Evolutionary conservation across 345 rosid genomes (phyloP), one percentile per base, ranked within the genome.

Genomic region (Cardamine occulta): DNA sequence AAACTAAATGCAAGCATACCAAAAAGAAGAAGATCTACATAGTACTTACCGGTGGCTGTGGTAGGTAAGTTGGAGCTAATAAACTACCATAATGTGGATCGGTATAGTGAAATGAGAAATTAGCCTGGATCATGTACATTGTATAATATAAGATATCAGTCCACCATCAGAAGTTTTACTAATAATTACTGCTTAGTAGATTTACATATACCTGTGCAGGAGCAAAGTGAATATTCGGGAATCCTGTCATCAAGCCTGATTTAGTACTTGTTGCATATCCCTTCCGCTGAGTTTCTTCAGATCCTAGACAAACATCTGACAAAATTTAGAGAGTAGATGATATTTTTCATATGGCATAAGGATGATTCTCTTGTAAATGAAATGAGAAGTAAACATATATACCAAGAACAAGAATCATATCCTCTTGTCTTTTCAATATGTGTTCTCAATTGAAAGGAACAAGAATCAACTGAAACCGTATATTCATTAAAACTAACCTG

Each of bases 21-120:
- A 66, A 3, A 1, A 35, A 53, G 18, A 26, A 52, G 45, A 37
- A 56, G 48, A 21, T 26, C 19, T 19, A 35, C 40, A 52, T 29
- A 11, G 34, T 66, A 73, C 84, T 80, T 61, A 88, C 98, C 64
- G 74, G 64, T 56, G 85, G 75, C 40, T 85, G 91, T 8, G 85
- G 85, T 23, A 79, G 79, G 63, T 81, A 83, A 65, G 83, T 66
- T 49, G 89, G 66, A 72, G 89, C 77, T 13, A 84, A 32, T 51
- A 82, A 35, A 44, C 88, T 81, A 26, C 88, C 77, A 35, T 57
- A 78, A 70, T 81, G 86, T 60, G 88, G 93, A 74, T 88, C 89
- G 60, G 83, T 80, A 81, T 75, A 84, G 63, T 82, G 88, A 69
- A 82, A 34, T 0, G 89, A 83, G 63, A 85, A 13, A 15, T 54